A percentile compares a stretch with the other conserved stretches of the same genome.
Conservation (phyloP, 202 grass and related monocot genomes). For the Panicum virgatum region DNA sequence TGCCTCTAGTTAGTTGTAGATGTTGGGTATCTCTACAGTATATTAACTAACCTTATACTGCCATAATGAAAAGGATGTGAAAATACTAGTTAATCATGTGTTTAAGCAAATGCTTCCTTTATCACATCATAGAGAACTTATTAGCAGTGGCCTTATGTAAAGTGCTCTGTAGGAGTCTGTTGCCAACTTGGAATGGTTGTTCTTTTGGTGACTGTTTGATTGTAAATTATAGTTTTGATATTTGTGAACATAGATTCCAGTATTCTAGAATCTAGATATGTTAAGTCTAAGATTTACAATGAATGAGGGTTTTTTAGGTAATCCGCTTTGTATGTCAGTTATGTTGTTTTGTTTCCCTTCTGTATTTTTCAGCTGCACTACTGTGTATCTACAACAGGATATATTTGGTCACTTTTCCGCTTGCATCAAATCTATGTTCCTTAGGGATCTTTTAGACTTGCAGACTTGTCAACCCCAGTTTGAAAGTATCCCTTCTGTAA, state of each 20-base stretch:
- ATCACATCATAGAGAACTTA: not conserved
- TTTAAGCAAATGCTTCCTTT: not conserved
- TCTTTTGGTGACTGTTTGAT: not conserved
- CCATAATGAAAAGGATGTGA: not conserved
- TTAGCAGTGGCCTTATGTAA: not conserved
- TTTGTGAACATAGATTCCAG: not conserved
- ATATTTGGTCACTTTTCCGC: not conserved
- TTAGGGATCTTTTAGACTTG: not conserved
- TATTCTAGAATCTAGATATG: not conserved
- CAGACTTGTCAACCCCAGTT: not conserved
- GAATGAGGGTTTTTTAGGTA: not conserved
- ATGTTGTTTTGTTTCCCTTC: not conserved
- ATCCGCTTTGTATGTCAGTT: not conserved
- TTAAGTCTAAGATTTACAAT: not conserved
- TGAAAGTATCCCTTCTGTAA: not conserved
- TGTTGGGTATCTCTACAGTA: not conserved
- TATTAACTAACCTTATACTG: not conserved
- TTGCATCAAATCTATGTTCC: not conserved
- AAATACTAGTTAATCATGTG: conserved; percentile 2
- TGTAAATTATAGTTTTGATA: not conserved
- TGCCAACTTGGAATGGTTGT: not conserved
- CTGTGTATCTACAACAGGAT: not conserved
- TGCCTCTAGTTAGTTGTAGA: not conserved
- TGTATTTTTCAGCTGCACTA: not conserved
- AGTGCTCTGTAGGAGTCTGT: not conserved